Evolutionary conservation across 1,284 basidiomycete species (phyloP).

Genomic region (Malassezia yamatoensis): DNA sequence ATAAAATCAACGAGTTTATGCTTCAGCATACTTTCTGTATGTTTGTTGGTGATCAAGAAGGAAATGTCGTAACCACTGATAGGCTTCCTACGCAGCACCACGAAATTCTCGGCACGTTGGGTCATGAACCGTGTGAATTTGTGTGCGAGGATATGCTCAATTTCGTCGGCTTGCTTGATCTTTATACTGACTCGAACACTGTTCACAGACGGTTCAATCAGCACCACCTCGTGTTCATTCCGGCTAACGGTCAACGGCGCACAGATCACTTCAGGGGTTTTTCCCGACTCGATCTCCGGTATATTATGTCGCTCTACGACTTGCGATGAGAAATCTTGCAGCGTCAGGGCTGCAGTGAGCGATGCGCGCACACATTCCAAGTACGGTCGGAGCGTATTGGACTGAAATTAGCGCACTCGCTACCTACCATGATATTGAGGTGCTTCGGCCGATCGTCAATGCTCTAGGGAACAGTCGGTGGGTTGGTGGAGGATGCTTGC

Average conservation of each 20-base stretch:
- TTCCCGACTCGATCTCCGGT: constrained; percentile 54
- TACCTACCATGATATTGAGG: constrained; percentile 11
- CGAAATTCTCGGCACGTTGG: constrained; percentile 92
- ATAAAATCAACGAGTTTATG: constrained; percentile 99
- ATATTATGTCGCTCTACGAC: constrained; percentile 94
- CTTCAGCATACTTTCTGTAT: constrained; percentile 95
- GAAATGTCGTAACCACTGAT: constrained; percentile 87
- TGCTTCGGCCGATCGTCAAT: not conserved
- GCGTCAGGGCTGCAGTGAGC: constrained; percentile 87
- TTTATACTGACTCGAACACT: constrained; percentile 90
- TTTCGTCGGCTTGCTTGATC: constrained; percentile 99
- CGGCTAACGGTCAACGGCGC: constrained; percentile 85
- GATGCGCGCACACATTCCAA: constrained; percentile 89
- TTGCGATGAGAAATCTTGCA: constrained; percentile 96
- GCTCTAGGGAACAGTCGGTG: not conserved
- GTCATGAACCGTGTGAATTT: constrained; percentile 99
- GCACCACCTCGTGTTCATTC: constrained; percentile 89
- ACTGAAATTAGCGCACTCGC: constrained; percentile 38
- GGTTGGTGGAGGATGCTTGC: not conserved
- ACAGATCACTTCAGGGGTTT: constrained; percentile 62
- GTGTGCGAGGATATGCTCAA: constrained; percentile 90
- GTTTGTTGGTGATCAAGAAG: constrained; percentile 93
- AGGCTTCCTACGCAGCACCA: constrained; percentile 87
- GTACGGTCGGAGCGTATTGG: constrained; percentile 75
- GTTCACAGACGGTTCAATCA: constrained; percentile 94